A percentile compares a stretch with the other conserved stretches of the same genome.
These are phyloP conservation scores for Schwanniomyces sp. DNA, from an alignment of 805 yeast genomes.

Conservation along the genomic window DNA sequence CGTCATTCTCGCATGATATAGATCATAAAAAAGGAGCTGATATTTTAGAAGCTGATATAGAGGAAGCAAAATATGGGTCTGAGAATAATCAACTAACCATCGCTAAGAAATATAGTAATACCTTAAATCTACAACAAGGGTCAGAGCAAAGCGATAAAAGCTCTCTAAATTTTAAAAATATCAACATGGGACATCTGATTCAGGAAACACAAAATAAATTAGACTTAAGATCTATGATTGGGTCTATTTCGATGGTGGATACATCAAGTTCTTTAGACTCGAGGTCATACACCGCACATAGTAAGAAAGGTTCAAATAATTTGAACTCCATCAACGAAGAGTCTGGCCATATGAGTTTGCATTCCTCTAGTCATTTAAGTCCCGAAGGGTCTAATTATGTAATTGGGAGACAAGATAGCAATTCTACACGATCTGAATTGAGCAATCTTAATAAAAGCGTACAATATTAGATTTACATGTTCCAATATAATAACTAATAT, in stretches of 20 bases:
- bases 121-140: too few species aligned
- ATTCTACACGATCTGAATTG: constrained; percentile 4
- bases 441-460: constrained; percentile 1
- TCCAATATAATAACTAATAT: not conserved
- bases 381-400: constrained; percentile 2
- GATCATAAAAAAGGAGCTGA: not conserved
- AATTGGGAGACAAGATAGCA: constrained; percentile 8
- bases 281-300: not conserved
- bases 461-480: not conserved
- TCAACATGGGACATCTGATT: not conserved
- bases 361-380: not conserved
- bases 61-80: not conserved
- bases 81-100: not conserved
- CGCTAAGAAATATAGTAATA: not conserved
- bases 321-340: constrained; percentile 1
- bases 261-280: constrained; percentile 5
- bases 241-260: constrained; percentile 13
- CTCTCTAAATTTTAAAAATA: not conserved
- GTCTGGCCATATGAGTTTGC: not conserved
- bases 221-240: constrained; percentile 22
- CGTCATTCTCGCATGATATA: constrained; percentile 11
- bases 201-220: constrained; percentile 1
- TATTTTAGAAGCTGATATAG: not conserved
- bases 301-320: not conserved
- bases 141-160: not conserved